phyloP scores from a whole-genome alignment of 2,329 filamentous ascomycete species.

The Cladosporium sp. region DNA sequence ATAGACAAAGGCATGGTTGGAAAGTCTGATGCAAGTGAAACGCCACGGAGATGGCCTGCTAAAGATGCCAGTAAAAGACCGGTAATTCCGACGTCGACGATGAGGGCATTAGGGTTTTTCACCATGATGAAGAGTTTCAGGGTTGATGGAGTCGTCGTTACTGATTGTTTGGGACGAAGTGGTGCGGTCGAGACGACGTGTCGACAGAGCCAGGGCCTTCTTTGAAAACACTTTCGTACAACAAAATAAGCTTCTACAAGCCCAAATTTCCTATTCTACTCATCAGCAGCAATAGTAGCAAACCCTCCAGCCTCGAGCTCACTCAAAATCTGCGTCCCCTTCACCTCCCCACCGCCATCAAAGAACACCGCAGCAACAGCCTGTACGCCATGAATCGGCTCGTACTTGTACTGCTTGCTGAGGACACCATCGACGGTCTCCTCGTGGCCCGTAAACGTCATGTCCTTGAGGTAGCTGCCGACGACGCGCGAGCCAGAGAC shows the following conservation, averaged over 20 bases:
- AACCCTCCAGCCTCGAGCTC: constrained; percentile 17
- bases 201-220: not conserved
- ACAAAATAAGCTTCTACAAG: not conserved
- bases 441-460: constrained; percentile 53
- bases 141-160: not conserved
- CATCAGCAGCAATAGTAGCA: constrained; percentile 10
- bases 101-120: constrained; percentile 18
- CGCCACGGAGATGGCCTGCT: too few relatives aligned
- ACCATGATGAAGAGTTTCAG: not conserved
- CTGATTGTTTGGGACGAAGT: not conserved
- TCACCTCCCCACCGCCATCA: constrained; percentile 24
- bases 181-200: not conserved
- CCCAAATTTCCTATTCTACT: not conserved
- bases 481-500: constrained; percentile 53
- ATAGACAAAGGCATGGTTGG: too few relatives aligned
- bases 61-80: constrained; percentile 21
- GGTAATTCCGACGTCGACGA: constrained; percentile 26
- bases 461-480: constrained; percentile 59
- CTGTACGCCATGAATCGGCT: constrained; percentile 29
- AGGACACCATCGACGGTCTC: constrained; percentile 26
- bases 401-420: constrained; percentile 29
- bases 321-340: constrained; percentile 26
- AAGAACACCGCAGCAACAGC: constrained; percentile 27
- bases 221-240: not conserved
- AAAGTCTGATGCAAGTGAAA: too few relatives aligned